Evolutionary conservation across 306 rosid species (phyloP), one percentile per base, ranked within the genome.

Genomic region (Abrus precatorius): DNA sequence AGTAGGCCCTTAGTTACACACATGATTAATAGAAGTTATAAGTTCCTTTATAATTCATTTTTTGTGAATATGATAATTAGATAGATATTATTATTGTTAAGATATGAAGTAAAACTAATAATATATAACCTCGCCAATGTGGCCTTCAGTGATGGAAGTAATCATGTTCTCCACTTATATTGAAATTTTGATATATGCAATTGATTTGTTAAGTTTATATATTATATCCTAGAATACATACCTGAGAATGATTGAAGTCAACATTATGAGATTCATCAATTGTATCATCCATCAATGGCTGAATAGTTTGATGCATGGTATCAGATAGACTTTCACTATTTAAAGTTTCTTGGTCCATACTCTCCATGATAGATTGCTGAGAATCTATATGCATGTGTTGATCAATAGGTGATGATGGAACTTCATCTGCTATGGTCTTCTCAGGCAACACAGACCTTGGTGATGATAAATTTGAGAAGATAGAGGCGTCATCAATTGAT

Each of bases 391-490:
- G 43, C 47, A 74, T 40, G 45, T 33, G 67, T 61, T 76, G 85
- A 75, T 63, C 75, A 57, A 29, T 79, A 72, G 44, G 13, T 32
- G 84, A 76, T n/a, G 85, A 71, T 9, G 84, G 55, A 47, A 47
- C 52, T 9, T 79, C 86, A 30, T 87, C 83, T 67, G 1, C 10
- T 1, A 30, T 3, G 14, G 49, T 64, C 13, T 79, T 72, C 55
- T 84, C 85, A 48, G 76, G 72, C 69, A 83, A 60, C 9, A 84
- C 75, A 14, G 87, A 85, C 32, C 80, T 86, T 30, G 90, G 93
- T 38, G 93, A 84, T 27, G 89, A 81, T 62, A 92, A 45, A 72
- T 75, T 55, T 53, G 86, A 78, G 72, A 54, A 52, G 10, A 36
- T 40, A 13, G 83, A 75, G 20, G 68, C 80, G 8, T 78, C 88